Evolutionary conservation across 2,329 filamentous ascomycete species (phyloP).

Genomic region (Colletotrichum sp.): DNA sequence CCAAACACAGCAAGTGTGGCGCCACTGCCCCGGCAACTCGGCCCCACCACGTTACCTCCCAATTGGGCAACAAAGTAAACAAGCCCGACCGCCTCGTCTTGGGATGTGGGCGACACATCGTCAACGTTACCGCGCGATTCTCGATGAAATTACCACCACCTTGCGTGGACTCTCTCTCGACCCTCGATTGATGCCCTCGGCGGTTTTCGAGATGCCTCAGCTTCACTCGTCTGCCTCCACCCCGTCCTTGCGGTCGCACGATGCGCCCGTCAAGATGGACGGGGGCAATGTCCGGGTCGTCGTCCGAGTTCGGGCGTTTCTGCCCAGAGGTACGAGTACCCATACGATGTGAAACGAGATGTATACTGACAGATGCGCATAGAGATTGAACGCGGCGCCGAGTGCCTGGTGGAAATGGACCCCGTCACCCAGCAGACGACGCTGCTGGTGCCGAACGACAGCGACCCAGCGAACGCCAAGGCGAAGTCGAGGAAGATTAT

Average conservation of each 20-base stretch:
- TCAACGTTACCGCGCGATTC: constrained; percentile 42
- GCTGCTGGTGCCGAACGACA: constrained; percentile 71
- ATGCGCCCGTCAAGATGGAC: constrained; percentile 68
- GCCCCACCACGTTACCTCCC: constrained; percentile 17
- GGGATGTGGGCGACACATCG: constrained; percentile 28
- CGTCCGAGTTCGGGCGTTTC: constrained; percentile 79
- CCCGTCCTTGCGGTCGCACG: constrained; percentile 76
- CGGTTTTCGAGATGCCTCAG: constrained; percentile 36
- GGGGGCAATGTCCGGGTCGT: constrained; percentile 82
- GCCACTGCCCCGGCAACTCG: constrained; percentile 23
- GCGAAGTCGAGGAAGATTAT: constrained; percentile 74
- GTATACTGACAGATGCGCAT: constrained; percentile 16
- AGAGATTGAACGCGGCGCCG: constrained; percentile 83
- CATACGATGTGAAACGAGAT: neutral
- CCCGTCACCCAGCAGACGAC: constrained; percentile 85
- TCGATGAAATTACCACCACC: constrained; percentile 43
- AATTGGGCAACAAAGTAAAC: constrained; percentile 25
- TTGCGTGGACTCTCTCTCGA: constrained; percentile 47
- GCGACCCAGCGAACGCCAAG: constrained; percentile 55
- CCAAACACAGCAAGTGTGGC: constrained; percentile 15
- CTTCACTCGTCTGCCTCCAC: constrained; percentile 76
- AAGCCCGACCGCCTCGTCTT: constrained; percentile 18
- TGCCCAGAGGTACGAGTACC: constrained; percentile 72
- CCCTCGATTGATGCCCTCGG: constrained; percentile 49
- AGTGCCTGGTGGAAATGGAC: constrained; percentile 92